Evolutionary conservation across 257 asterid species (phyloP).

Genomic region (Ligustrum vulgare): DNA sequence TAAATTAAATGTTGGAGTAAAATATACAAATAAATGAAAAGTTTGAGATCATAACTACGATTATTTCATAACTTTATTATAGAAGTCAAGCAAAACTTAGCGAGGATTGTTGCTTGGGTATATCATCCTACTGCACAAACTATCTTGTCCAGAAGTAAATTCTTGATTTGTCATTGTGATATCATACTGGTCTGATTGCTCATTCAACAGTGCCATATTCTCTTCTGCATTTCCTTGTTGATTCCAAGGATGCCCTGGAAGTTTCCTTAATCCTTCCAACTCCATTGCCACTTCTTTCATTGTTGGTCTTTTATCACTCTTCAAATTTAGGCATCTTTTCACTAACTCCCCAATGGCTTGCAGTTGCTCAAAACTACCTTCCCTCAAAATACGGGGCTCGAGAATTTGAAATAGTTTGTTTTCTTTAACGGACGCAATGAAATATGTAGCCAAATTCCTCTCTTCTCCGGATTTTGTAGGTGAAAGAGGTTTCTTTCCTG

Average conservation of each 20-base stretch:
- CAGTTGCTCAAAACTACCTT: slow-evolving; percentile 29
- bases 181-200: slow-evolving; percentile 32
- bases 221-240: slow-evolving; percentile 21
- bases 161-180: slow-evolving; percentile 22
- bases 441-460: slow-evolving; percentile 17
- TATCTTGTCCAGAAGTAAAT: slow-evolving; percentile 25
- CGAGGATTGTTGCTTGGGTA: slow-evolving; percentile 15
- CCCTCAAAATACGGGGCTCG: slow-evolving; percentile 21
- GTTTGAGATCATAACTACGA: too few species aligned
- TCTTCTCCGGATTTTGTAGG: slow-evolving; percentile 1
- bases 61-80: too few species aligned
- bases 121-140: slow-evolving; percentile 13
- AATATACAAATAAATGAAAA: too few species aligned
- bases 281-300: slow-evolving; percentile 58
- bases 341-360: slow-evolving; percentile 9
- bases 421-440: slow-evolving; percentile 18
- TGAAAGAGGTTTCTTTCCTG: slow-evolving; percentile 33
- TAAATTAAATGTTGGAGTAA: too few species aligned
- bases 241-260: slow-evolving; percentile 40
- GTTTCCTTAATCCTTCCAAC: slow-evolving; percentile 45
- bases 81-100: not conserved
- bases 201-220: slow-evolving; percentile 20
- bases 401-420: slow-evolving; percentile 25
- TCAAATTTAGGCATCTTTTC: slow-evolving; percentile 17
- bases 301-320: slow-evolving; percentile 36